Base-by-base conservation (phyloP, 768 basidiomycete genomes). In the Tephrocybe sp. region DNA sequence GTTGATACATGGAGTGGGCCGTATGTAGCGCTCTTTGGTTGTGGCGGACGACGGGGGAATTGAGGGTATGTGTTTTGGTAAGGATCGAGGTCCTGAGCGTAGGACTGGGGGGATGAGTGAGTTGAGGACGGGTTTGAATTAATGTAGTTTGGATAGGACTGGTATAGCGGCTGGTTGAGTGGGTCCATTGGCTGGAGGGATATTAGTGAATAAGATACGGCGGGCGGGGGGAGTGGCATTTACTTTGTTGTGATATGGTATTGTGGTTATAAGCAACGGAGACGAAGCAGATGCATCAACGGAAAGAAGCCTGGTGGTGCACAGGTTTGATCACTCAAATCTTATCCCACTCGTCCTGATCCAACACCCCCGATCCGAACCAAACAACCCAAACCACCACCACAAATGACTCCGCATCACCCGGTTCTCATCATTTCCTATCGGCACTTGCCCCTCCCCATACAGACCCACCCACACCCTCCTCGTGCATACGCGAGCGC, bases 1-100 rank as follows among this genome's bases (percentile, higher is more conserved):
- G 71, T 76, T 31, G 69, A 68, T 16, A 77, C 73, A 50, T 73
- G 71, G 27, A 71, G 65, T 21, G 60, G 53, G 0, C 61, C 58
- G 24, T 55, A 60, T 1, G 56, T 43, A 12, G 45, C 47, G 24
- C 60, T 59, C 45, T 56, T 60, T 13, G 51, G 18, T 2, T 50
- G 53, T 13, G 50, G 54, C 3, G 56, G 55, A 38, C 60, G 59
- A 34, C 58, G 61, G 13, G 54, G n/a, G 18, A 55, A 19, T 7
- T 38, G 53, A 2, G 50, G 44, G 46, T 56, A 59, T 8, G 48
- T 44, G 30, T 46, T 57, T 16, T 53, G 41, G 29, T 56, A 58
- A 12, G 54, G 38, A 43, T 62, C 59, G 21, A 58, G 50, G 7
- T 62, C 61, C 7, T 54, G 50, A 8, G 53, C 16, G 36, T 57